Conservation (phyloP, 805 yeast genomes). For the Saccharomycopsis javanensis region DNA sequence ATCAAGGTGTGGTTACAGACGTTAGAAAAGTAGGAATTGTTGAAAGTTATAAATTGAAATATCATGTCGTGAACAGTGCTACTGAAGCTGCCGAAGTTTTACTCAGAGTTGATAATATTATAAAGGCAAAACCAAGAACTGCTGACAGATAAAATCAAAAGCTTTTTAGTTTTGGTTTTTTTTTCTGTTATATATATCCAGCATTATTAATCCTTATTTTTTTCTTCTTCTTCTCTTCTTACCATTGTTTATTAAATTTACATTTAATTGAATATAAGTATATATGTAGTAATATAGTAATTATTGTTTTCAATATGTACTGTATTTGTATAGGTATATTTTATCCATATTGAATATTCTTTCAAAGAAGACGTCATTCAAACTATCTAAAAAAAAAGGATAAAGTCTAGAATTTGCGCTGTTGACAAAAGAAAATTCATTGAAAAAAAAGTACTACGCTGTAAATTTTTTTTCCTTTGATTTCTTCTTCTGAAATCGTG, state of each 20-base stretch:
- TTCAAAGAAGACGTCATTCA: no score
- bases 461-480: background rate
- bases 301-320: no score
- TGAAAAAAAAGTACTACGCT: background rate
- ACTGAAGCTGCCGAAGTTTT: constrained; percentile 97
- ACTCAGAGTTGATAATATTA: constrained; percentile 91
- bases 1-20: constrained; percentile 78
- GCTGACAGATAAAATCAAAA: constrained; percentile 51
- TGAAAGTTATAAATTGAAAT: constrained; percentile 85
- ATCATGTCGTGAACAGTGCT: constrained; percentile 90
- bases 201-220: no score
- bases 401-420: background rate
- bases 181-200: background rate
- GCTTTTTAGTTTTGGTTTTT: background rate
- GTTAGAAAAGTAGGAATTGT: constrained; percentile 91
- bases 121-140: constrained; percentile 95
- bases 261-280: no score
- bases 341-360: no score
- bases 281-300: no score
- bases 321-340: no score
- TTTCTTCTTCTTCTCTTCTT: no score
- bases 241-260: no score
- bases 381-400: background rate
- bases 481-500: background rate
- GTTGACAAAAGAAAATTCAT: background rate